A percentile compares a stretch with the other conserved stretches of the same genome.
phyloP scores from a whole-genome alignment of 306 rosid genomes.

The Cucurbita ficifolia region DNA sequence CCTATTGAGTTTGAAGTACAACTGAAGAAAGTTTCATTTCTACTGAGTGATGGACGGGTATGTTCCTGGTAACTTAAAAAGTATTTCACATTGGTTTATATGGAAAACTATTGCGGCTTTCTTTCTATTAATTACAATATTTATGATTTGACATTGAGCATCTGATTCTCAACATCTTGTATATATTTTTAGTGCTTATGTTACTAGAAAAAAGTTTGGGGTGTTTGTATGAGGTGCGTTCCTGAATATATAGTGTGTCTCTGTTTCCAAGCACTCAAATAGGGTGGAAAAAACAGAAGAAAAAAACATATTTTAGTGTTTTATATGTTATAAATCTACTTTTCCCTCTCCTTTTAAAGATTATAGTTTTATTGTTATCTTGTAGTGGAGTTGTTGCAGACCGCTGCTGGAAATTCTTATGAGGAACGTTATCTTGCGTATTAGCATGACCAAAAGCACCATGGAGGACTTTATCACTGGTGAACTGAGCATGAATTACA shows the following conservation, averaged over 20 bases:
- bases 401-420: constrained; percentile 64
- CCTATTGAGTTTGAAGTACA: constrained; percentile 32
- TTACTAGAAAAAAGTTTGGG: too few relatives aligned
- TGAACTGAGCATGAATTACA: constrained; percentile 58
- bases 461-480: constrained; percentile 40
- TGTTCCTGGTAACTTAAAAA: constrained; percentile 1
- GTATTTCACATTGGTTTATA: background rate
- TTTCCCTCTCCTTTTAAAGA: background rate
- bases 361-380: constrained; percentile 1
- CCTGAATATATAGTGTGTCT: too few relatives aligned
- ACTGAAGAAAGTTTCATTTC: constrained; percentile 51
- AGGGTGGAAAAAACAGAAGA: too few relatives aligned
- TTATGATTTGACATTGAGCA: background rate
- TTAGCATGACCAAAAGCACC: constrained; percentile 25
- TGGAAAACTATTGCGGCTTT: background rate
- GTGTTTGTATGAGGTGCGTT: too few relatives aligned
- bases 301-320: too few relatives aligned
- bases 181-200: too few relatives aligned
- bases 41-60: constrained; percentile 90
- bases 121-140: background rate
- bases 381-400: constrained; percentile 78
- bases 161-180: background rate
- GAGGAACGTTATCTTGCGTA: constrained; percentile 42
- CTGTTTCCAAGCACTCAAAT: too few relatives aligned
- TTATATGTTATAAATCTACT: too few relatives aligned